A percentile compares a stretch with the other conserved stretches of the same genome.
phyloP scores from a whole-genome alignment of 129 eudicot species.

The Saussurea involucrata region DNA sequence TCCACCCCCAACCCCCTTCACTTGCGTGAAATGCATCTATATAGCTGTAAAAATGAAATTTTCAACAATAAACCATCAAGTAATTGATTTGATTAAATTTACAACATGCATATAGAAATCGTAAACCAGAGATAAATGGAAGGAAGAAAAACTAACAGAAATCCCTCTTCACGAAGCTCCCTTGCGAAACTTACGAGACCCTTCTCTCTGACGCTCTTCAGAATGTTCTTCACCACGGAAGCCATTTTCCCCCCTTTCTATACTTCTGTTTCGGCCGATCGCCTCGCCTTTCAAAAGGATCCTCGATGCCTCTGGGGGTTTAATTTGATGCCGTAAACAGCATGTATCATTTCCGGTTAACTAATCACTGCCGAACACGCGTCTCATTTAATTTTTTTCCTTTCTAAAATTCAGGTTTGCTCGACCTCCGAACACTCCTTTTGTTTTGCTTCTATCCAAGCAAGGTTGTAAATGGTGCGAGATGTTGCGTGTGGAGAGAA shows the following conservation, averaged over 20 bases:
- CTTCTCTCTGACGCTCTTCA: slow-evolving; percentile 56
- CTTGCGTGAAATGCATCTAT: background rate
- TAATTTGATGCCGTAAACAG: background rate
- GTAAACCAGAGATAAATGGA: background rate
- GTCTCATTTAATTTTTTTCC: background rate
- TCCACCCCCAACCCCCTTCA: background rate
- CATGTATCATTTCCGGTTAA: background rate
- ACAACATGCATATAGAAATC: background rate
- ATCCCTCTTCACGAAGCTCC: slow-evolving; percentile 81
- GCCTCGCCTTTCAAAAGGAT: background rate
- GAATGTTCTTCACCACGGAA: slow-evolving; percentile 55
- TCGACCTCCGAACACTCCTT: no score
- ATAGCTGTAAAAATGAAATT: background rate
- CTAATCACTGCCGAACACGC: background rate
- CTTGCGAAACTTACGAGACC: slow-evolving; percentile 58
- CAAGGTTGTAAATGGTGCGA: no score
- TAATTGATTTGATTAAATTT: background rate
- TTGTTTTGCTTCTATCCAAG: no score
- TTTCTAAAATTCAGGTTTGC: no score
- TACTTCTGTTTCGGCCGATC: slow-evolving; percentile 1
- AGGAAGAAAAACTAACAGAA: slow-evolving; percentile 34
- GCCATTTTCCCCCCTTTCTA: slow-evolving; percentile 50
- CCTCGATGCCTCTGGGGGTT: background rate
- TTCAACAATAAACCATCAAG: background rate
- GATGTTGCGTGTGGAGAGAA: no score